Conservation (phyloP, 1,284 basidiomycete species). For the Rhodofomes roseus region DNA sequence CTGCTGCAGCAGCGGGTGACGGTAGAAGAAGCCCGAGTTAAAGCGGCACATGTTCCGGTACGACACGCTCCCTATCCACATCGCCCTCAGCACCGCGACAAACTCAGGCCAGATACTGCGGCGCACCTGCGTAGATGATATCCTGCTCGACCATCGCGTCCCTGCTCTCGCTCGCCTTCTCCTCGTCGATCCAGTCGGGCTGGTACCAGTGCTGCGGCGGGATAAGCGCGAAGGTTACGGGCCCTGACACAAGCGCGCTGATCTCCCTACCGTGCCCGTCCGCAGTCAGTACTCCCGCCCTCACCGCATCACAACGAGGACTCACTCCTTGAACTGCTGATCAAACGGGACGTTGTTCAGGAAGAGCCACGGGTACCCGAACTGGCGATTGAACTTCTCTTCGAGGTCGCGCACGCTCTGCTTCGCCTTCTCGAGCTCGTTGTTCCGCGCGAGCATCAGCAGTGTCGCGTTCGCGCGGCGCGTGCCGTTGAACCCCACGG, state of each 20-base stretch:
- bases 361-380: conserved; percentile 71
- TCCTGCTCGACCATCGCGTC: conserved; percentile 72
- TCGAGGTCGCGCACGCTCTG: conserved; percentile 54
- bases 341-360: conserved; percentile 70
- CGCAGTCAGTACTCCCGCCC: conserved; percentile 51
- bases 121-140: conserved; percentile 83
- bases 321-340: conserved; percentile 63
- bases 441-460: conserved; percentile 61
- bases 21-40: conserved; percentile 88
- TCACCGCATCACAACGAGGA: neutral
- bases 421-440: conserved; percentile 58
- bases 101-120: neutral
- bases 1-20: conserved; percentile 47
- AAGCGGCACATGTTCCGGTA: conserved; percentile 89
- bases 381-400: conserved; percentile 63
- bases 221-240: conserved; percentile 43
- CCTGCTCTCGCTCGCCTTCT: conserved; percentile 63
- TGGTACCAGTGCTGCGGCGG: conserved; percentile 81
- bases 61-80: conserved; percentile 55
- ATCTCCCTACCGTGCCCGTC: conserved; percentile 31
- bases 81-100: neutral
- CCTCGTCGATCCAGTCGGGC: conserved; percentile 82
- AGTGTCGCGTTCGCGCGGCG: conserved; percentile 32
- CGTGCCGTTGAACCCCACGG: conserved; percentile 9
- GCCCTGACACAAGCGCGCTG: conserved; percentile 34